Conservation (phyloP, 345 rosid species). For the sweet orange (Citrus sinensis) region DVS_A1.0 CM039163.1:51885001-51885500, state of each 20-base stretch:
- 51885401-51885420: background rate
- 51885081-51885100: background rate
- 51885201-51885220: background rate
- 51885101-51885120: background rate
- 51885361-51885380: background rate
- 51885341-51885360: background rate
- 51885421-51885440: background rate
- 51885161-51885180: background rate
- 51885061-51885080: background rate
- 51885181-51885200: background rate
- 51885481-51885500: constrained; percentile 56
- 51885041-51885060: background rate
- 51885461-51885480: background rate
- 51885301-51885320: background rate
- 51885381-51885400: background rate
- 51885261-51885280: background rate
- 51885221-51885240: background rate
- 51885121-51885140: background rate
- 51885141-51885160: background rate
- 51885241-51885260: background rate
- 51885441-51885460: background rate
- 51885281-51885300: background rate
- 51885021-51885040: background rate
- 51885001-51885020: background rate
- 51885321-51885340: background rate